Evolutionary conservation across 352 stramenopile species (phyloP), one percentile per base, ranked within the genome.

Genomic region (Poterioochromonas sp.): DNA sequence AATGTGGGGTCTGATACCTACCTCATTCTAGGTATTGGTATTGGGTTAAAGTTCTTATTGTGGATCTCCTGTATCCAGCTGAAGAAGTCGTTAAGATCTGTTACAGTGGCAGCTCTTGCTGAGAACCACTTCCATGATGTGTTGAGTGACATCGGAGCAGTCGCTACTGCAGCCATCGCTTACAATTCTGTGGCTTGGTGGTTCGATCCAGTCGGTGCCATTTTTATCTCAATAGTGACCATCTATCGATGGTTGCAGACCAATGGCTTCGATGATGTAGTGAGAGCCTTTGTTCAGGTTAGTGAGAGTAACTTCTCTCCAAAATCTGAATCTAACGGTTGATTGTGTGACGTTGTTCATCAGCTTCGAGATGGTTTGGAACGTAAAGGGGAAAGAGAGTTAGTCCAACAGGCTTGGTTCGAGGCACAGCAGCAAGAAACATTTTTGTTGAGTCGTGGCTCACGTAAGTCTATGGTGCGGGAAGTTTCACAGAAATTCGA

Each of bases 221-320:
- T 68, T 37, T 8, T 37, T 15, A 68, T 68, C 15, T 68, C 58
- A 26, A 26, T 37, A 26, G 58, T 68, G 15, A 68, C 26, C 29
- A 68, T 68, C 15, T 68, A 68, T 40, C 58, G 58, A 15, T 68
- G 58, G 58, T 37, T n/a, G 5, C 5, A 47, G 35, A 49, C 40
- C 11, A 32, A 73, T 11, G 63, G 20, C 8, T 32, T 47, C 2
- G 29, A 40, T 32, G 63, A 47, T 32, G 63, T 73, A 12, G 63
- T 41, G 63, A 11, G 63, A 15, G 63, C 63, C n/a, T 73, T 73
- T 32, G 63, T 73, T 73, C 63, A 73, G 3, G 54, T 64, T 34
- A 20, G 54, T 53, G 44, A 20, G 22, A 22, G 22, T 53, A 22
- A 22, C 22, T 20, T 53, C 22, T 53, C 22, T 53, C 11, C 11